Percentiles rank a stretch among this genome's conserved stretches.
phyloP scores from a whole-genome alignment of 441 rosid species.

The Syzygium syzygioides region DNA sequence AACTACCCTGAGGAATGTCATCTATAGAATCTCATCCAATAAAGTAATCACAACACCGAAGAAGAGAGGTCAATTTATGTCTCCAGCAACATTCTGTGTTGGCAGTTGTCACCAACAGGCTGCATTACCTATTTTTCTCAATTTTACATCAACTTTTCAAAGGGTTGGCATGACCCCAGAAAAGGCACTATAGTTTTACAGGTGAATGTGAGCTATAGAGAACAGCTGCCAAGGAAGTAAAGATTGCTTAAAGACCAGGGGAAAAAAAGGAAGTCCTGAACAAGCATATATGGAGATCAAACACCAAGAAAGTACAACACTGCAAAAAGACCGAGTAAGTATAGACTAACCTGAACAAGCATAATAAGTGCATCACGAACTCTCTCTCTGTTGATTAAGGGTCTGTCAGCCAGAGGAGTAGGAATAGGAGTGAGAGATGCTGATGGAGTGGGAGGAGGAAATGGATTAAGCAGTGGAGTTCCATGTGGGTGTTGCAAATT shows the following conservation, averaged over 20 bases:
- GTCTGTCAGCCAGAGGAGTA: slow-evolving; percentile 12
- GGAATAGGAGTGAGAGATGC: slow-evolving; percentile 50
- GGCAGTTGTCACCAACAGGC: not conserved
- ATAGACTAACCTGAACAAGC: slow-evolving; percentile 50
- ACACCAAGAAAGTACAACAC: not conserved
- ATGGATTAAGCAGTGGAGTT: slow-evolving; percentile 64
- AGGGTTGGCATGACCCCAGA: not conserved
- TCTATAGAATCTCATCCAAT: not conserved
- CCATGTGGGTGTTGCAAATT: slow-evolving; percentile 58
- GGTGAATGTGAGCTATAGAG: not conserved
- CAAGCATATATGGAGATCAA: slow-evolving; percentile 21
- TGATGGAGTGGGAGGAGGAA: slow-evolving; percentile 70
- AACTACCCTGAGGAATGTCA: not conserved
- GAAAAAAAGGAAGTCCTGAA: slow-evolving; percentile 28
- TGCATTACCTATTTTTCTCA: not conserved
- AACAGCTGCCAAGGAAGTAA: not conserved
- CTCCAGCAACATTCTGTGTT: not conserved
- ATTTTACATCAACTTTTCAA: not conserved
- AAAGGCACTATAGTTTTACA: not conserved
- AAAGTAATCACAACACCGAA: not conserved
- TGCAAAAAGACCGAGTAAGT: not conserved
- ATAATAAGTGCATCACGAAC: slow-evolving; percentile 52
- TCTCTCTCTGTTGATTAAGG: slow-evolving; percentile 46
- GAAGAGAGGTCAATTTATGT: not conserved
- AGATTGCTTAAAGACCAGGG: not conserved